Evolutionary conservation across 2,329 filamentous ascomycete genomes (phyloP), one percentile per base, ranked within the genome.

Genomic region (Pseudonectria foliicola): DNA sequence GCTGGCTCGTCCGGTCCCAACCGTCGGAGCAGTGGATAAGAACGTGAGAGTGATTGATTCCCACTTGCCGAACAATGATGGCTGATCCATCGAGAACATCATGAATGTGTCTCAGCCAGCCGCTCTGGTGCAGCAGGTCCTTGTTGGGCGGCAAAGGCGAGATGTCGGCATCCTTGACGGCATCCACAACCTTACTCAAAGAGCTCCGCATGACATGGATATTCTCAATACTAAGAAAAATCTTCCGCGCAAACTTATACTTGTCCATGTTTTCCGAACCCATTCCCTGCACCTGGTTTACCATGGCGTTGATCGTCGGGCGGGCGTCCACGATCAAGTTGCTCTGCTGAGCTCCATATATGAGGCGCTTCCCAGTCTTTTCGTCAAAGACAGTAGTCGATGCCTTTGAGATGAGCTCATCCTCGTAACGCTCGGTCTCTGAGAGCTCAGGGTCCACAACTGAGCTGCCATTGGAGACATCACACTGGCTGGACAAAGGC

Each of bases 251-350:
- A 52, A 89, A 90, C 42, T 83, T 86, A 65, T 98, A 98, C 61
- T 95, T 84, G 45, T 95, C 86, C 85, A 96, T 95, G 53, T 95
- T 95, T 61, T 98, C 92, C 1, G 90, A 95, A 3, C 92, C 92
- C 57, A 89, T 80, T 6, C 92, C 92, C 44, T 90, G 80, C 4
- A 89, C 85, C 58, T 95, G 89, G 75, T 95, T 96, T 6, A 88
- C 88, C 48, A 89, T 80, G 13, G 92, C 92, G 57, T 98, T 98
- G 48, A 98, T 81, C 4, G 83, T 92, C 12, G 92, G 92, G 29
- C 92, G 79, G 29, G 92, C 92, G 65, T 98, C 92, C 29, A 98
- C 88, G 48, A 98, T 98, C 39, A 96, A 66, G 54, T 96, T 98
- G 44, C 79, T 79, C 56, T 95, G 87, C 50, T 95, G 89, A 10